Base-by-base conservation (phyloP, 768 basidiomycete genomes). In the Serendipita sp. region DNA sequence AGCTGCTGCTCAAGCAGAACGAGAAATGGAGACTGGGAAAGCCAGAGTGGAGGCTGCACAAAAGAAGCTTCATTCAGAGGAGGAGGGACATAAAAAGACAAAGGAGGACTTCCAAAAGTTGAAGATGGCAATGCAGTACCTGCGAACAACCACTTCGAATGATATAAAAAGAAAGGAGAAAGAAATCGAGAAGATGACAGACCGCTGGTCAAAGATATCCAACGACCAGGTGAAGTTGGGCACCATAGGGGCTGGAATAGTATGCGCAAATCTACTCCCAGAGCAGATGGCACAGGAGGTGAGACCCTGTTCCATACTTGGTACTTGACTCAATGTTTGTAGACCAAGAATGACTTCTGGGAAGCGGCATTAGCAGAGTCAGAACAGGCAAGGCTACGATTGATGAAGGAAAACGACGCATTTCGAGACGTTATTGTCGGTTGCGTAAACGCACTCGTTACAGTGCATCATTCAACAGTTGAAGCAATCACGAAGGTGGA, bases 91-190 rank as follows among this genome's bases (percentile, higher is more conserved):
- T 69, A 91, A 87, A 67, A 83, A 86, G 68, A 86, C 87, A 0
- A 76, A 78, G 3, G 74, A 77, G 1, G 88, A 90, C 67, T 79
- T 91, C 2, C 85, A 86, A 69, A 84, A 87, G 30, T 83, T 84
- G n/a, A 81, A 85, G 51, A 80, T 82, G 1, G 73, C 83, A 0
- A 70, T 92, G 10, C 88, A 89, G 67, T 81, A 81, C 8, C 76
- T 89, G 11, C 83, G 91, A 30, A 78, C 83, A 45, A 81, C 85
- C 0, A 82, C 89, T 67, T 79, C 82, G 65, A 77, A 78, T 41
- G 91, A 92, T 71, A 71, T 89, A 38, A 90, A 85, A 79, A 88
- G 86, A 77, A 82, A 81, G 70, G 90, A 93, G 68, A 86, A 85
- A 68, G 89, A 92, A 45, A 74, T 85, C 16, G 89, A 91, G 69